Evolutionary conservation across 176 grass and related monocot genomes (phyloP).

Genomic region (Eragrostis nindensis): DNA sequence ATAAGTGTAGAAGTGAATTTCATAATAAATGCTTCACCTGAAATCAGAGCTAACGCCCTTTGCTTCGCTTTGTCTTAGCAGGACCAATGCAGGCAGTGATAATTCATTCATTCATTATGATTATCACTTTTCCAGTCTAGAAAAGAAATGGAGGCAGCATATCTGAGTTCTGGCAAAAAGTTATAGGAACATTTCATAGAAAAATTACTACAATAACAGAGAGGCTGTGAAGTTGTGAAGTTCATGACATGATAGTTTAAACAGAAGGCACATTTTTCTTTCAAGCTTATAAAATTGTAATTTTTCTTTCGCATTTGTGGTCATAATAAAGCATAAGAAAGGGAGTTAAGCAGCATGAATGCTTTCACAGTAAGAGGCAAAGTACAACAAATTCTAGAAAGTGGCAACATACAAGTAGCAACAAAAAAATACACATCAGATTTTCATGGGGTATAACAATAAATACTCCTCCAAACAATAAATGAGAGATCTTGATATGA

Average conservation of each 20-base stretch:
- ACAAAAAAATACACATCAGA: neutral
- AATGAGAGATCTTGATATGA: neutral
- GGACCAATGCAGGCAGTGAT: neutral
- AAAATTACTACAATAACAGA: neutral
- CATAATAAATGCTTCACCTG: conserved; percentile 36
- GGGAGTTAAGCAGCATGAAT: neutral
- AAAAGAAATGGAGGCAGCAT: conserved; percentile 11
- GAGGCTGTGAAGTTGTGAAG: too few relatives aligned
- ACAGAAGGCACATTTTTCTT: neutral
- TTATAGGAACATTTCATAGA: neutral
- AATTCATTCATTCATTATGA: conserved; percentile 25
- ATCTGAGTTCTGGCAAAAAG: neutral
- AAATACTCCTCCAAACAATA: neutral
- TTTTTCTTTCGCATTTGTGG: neutral
- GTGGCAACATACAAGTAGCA: neutral
- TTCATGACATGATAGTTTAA: neutral
- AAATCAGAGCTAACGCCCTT: neutral
- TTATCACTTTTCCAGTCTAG: conserved; percentile 21
- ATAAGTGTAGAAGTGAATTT: conserved; percentile 4
- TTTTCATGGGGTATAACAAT: neutral
- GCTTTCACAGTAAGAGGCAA: neutral
- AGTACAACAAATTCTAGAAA: conserved; percentile 14
- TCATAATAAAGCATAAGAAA: neutral
- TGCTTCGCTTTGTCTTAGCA: conserved; percentile 21
- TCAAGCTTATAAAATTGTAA: neutral